These are phyloP conservation scores for Ambrosiella xylebori DNA, from an alignment of 2,329 filamentous ascomycete species.

Conservation along the genomic window DNA sequence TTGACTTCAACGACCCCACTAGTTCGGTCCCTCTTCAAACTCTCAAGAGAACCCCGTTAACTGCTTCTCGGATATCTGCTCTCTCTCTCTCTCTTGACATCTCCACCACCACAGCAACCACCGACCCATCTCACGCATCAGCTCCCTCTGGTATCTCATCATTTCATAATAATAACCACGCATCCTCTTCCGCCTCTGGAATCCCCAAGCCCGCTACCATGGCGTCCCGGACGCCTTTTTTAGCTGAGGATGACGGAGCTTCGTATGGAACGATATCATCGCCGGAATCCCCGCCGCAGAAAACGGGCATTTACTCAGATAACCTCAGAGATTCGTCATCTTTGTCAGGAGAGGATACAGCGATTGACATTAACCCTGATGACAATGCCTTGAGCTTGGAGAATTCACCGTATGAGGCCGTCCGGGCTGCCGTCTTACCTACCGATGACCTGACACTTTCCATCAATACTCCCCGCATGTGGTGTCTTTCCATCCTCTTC, in stretches of 20 bases:
- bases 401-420: constrained; percentile 61
- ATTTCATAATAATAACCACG: not conserved
- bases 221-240: constrained; percentile 9
- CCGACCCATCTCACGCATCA: not conserved
- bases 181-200: not conserved
- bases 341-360: constrained; percentile 1
- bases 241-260: constrained; percentile 5
- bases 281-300: constrained; percentile 8
- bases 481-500: constrained; percentile 63
- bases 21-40: not conserved
- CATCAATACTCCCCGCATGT: constrained; percentile 79
- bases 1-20: not conserved
- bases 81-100: constrained; percentile 1
- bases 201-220: not conserved
- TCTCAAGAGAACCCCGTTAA: not conserved
- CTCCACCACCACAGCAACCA: not conserved
- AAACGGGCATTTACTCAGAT: not conserved
- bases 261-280: constrained; percentile 11
- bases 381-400: not conserved
- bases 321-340: not conserved
- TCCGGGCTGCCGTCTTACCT: constrained; percentile 61
- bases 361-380: constrained; percentile 11
- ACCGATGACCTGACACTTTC: constrained; percentile 62
- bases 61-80: not conserved
- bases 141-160: not conserved